Conservation (phyloP, 768 basidiomycete genomes). For the Chlorophyllum brunneum region DNA sequence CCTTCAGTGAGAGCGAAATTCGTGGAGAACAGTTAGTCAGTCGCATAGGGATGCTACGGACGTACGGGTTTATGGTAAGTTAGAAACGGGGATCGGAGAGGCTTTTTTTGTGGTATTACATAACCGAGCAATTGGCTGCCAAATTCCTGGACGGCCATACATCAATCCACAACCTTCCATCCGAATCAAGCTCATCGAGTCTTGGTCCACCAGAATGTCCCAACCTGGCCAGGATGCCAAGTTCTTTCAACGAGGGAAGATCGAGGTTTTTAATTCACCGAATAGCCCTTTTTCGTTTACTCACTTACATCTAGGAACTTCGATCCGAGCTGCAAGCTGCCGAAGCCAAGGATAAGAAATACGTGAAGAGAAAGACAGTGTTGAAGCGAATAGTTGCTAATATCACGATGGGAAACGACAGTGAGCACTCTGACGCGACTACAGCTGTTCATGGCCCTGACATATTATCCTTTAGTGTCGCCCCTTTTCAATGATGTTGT, state of each 20-base stretch:
- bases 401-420: slow-evolving; percentile 99
- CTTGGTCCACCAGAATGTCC: slow-evolving; percentile 28
- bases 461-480: slow-evolving; percentile 61
- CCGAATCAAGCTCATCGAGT: neutral
- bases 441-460: slow-evolving; percentile 16
- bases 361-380: slow-evolving; percentile 85
- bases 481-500: slow-evolving; percentile 94
- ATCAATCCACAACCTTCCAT: neutral
- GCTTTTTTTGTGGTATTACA: neutral
- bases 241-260: slow-evolving; percentile 89
- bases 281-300: neutral
- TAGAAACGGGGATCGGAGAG: too few relatives aligned
- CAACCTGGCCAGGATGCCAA: slow-evolving; percentile 84
- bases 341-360: slow-evolving; percentile 96
- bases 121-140: neutral
- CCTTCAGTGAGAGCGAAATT: slow-evolving; percentile 15
- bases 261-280: slow-evolving; percentile 54
- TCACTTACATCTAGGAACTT: slow-evolving; percentile 58
- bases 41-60: neutral
- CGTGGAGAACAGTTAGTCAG: neutral
- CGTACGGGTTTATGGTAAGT: neutral
- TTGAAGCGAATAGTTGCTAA: slow-evolving; percentile 98
- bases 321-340: slow-evolving; percentile 88
- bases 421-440: slow-evolving; percentile 48
- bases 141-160: neutral